Conservation (phyloP, 2,329 filamentous ascomycete species). For the Geosmithia putterillii region DNA sequence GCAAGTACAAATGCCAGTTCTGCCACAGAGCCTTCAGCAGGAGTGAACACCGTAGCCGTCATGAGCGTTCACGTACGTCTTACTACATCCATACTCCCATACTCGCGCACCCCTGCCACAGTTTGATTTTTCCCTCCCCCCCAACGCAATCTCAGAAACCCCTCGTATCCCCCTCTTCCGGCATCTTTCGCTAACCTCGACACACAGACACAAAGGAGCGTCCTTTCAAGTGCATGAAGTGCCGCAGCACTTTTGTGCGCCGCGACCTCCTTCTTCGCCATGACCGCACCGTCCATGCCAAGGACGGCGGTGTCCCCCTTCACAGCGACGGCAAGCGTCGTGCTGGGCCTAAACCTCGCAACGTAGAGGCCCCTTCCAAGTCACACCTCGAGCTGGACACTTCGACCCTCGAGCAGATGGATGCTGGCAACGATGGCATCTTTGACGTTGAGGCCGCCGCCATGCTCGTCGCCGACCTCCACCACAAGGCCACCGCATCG, state of each 20-base stretch:
- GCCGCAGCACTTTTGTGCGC: conserved; percentile 94
- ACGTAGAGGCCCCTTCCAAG: conserved; percentile 57
- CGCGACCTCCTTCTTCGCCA: conserved; percentile 92
- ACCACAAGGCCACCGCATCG: conserved; percentile 78
- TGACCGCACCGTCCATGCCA: conserved; percentile 96
- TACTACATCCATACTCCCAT: background rate
- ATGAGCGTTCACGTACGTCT: conserved; percentile 94
- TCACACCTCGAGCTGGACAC: conserved; percentile 69
- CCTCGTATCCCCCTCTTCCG: background rate
- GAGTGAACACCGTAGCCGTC: conserved; percentile 91
- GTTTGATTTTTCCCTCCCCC: too few species aligned
- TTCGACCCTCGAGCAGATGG: conserved; percentile 81
- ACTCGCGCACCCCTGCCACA: background rate
- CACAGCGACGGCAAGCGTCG: conserved; percentile 91
- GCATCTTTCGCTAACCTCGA: background rate
- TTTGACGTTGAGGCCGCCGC: conserved; percentile 96
- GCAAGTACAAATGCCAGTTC: conserved; percentile 99
- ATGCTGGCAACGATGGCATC: conserved; percentile 78
- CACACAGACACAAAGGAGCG: conserved; percentile 87
- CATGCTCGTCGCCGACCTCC: conserved; percentile 96
- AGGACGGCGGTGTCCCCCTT: conserved; percentile 87
- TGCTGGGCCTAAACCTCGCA: conserved; percentile 54
- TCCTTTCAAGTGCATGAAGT: conserved; percentile 98
- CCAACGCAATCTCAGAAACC: background rate
- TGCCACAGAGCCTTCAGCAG: conserved; percentile 95